Base-by-base conservation (phyloP, 2,329 filamentous ascomycete genomes). In the Cladosporium cucumerinum region DNA sequence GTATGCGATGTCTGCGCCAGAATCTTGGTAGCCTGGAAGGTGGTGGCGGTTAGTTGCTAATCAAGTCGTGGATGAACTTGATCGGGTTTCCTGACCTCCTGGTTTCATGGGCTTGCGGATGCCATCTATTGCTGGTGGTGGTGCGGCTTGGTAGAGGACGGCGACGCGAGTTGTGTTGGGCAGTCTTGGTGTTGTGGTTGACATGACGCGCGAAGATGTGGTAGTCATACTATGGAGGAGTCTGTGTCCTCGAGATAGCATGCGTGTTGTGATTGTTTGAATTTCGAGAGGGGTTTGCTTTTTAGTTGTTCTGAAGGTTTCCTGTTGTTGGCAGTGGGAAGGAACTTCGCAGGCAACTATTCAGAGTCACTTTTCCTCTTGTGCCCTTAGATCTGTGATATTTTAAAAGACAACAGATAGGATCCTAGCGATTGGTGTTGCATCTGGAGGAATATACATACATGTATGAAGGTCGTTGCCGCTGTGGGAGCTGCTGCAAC, bases 81-180 rank as follows among this genome's bases (percentile, higher is more conserved):
- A 16, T 12, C 12, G 26, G 10, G 28, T 12, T 55, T 12, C 30
- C 70, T 39, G 69, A 79, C 80, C 78, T 57, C 81, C 81, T 16
- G 81, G 81, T 65, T 85, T 84, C 69, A 75, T 79, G 1, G 82
- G 82, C 66, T 84, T 85, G 18, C 73, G 74, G 3, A 80, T 77
- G 1, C 81, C 81, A 62, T 82, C 78, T 57, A 84, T 79, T 4
- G 80, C 36, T 0, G 82, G 82, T 4, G 81, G 79, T 2, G 82
- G 77, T 54, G 82, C 75, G 4, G 76, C 80, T 70, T 84, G 81
- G 62, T 80, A 81, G 1, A 84, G 69, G 0, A 84, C 75, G 5
- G 82, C 82, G 2, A 84, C 77, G 8, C 51, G 25, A 7, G 18
- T 32, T 23, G 51, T 7, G 5, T 12, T 21, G 18, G n/a, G 39